These are phyloP conservation scores for Aspergillus sp. DNA, from an alignment of 2,329 filamentous ascomycete genomes.

Conservation along the genomic window DNA sequence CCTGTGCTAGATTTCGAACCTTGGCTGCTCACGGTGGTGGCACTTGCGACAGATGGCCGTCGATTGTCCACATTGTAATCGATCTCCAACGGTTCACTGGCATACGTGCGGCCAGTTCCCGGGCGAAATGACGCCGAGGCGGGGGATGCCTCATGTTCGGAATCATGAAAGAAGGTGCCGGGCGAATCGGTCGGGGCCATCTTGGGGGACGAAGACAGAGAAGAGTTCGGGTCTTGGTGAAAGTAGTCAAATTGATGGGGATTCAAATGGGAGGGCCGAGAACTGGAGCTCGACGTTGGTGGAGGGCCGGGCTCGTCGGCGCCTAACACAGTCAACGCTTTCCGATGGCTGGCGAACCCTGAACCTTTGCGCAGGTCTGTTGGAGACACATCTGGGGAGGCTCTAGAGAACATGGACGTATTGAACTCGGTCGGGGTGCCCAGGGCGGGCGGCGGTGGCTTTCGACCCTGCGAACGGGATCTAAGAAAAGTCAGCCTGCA, in stretches of 20 bases:
- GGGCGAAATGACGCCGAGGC: slow-evolving; percentile 69
- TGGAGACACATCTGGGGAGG: slow-evolving; percentile 37
- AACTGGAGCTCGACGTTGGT: slow-evolving; percentile 19
- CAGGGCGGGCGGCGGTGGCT: slow-evolving; percentile 12
- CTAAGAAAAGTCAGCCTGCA: slow-evolving; percentile 19
- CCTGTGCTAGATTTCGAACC: slow-evolving; percentile 73
- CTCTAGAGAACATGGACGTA: slow-evolving; percentile 33
- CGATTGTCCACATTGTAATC: slow-evolving; percentile 69
- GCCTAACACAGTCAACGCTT: slow-evolving; percentile 32
- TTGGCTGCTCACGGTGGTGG: slow-evolving; percentile 81
- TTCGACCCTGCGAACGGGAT: slow-evolving; percentile 21
- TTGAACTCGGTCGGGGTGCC: slow-evolving; percentile 26
- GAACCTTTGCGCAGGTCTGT: slow-evolving; percentile 34
- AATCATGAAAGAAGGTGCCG: slow-evolving; percentile 39
- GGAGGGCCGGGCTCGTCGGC: slow-evolving; percentile 26
- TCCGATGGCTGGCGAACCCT: slow-evolving; percentile 34
- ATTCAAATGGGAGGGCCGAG: slow-evolving; percentile 23
- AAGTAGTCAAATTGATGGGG: slow-evolving; percentile 18
- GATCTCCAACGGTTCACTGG: slow-evolving; percentile 61
- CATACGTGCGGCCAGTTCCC: slow-evolving; percentile 51
- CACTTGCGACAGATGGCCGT: slow-evolving; percentile 83
- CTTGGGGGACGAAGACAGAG: slow-evolving; percentile 29
- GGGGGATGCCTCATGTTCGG: slow-evolving; percentile 50
- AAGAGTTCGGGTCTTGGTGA: slow-evolving; percentile 28
- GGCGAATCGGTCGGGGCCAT: slow-evolving; percentile 26